A percentile compares a stretch with the other conserved stretches of the same genome.
phyloP scores from a whole-genome alignment of 192 early-diverging fungal genomes.

The Dissophora ornata region DNA sequence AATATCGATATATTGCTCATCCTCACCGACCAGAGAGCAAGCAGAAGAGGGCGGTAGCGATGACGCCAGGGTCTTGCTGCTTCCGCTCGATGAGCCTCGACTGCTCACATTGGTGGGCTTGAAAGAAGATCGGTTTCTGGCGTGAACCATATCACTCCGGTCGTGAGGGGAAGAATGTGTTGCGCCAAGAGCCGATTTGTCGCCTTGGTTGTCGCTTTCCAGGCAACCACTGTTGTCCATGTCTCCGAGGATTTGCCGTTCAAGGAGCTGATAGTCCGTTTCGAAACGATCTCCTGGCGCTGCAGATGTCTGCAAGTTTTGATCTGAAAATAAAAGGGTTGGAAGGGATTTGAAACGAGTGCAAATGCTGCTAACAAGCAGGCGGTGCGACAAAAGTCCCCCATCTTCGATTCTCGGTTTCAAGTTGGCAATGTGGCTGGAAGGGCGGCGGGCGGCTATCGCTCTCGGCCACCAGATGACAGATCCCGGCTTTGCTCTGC shows the following conservation, averaged over 20 bases:
- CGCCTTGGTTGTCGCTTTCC: not conserved
- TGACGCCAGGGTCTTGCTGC: not conserved
- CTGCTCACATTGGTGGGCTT: not conserved
- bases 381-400: no score
- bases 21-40: not conserved
- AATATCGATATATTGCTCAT: not conserved
- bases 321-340: not conserved
- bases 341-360: conserved; percentile 4
- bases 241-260: not conserved
- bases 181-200: no score
- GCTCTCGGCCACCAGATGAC: conserved; percentile 3
- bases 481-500: not conserved
- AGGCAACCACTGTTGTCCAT: not conserved
- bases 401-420: not conserved
- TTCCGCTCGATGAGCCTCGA: not conserved
- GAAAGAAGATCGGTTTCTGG: not conserved
- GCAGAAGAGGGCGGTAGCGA: conserved; percentile 1
- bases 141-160: no score
- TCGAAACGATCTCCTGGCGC: not conserved
- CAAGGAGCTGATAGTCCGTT: not conserved
- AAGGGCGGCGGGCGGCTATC: not conserved
- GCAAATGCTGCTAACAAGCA: not conserved
- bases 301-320: not conserved
- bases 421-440: not conserved
- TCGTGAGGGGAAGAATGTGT: no score